Base-by-base conservation (phyloP, 1,284 basidiomycete species). In the Ganoderma meredithae region DNA sequence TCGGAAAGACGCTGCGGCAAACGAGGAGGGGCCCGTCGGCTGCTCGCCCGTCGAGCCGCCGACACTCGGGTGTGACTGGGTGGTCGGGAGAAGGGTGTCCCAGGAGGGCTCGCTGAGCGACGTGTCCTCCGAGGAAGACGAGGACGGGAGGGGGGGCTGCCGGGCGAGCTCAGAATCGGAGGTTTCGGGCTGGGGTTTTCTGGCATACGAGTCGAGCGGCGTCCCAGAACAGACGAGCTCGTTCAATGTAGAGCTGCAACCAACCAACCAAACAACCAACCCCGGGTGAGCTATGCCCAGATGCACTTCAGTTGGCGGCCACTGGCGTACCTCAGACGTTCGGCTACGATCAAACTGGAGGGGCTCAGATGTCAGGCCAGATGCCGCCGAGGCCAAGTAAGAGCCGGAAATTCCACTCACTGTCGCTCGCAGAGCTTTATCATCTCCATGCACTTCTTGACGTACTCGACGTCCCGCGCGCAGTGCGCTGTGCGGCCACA, bases 211-310 rank as follows among this genome's bases (percentile, higher is more conserved):
- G 3, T 60, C 58, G 79, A 0, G 89, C 88, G 4, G 90, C 79
- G 36, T 91, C 88, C 6, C 89, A 88, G 7, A 87, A 85, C 10
- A 83, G 1, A 89, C 88, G 1, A 92, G 81, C 70, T 91, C 90
- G 68, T 85, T 88, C n/a, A 92, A 78, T 53, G 91, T 84, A 69
- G 92, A 89, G 85, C n/a, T n/a, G n/a, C n/a, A n/a, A n/a, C n/a
- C n/a, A n/a, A n/a, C n/a, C n/a, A n/a, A n/a, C n/a, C n/a, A n/a
- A n/a, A n/a, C n/a, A n/a, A n/a, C n/a, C n/a, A n/a, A n/a, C n/a
- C n/a, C n/a, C n/a, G 8, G 58, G 17, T 60, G 15, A 60, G 22
- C 22, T 25, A 10, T 22, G 0, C 4, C 22, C 58, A 15, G 7
- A 15, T 22, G 22, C 13, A 4, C n/a, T 15, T 25, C 8, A 13